A percentile compares a stretch with the other conserved stretches of the same genome.
These are phyloP conservation scores for Aphanomyces cochlioides DNA, from an alignment of 352 stramenopile species.

Conservation along the genomic window DNA sequence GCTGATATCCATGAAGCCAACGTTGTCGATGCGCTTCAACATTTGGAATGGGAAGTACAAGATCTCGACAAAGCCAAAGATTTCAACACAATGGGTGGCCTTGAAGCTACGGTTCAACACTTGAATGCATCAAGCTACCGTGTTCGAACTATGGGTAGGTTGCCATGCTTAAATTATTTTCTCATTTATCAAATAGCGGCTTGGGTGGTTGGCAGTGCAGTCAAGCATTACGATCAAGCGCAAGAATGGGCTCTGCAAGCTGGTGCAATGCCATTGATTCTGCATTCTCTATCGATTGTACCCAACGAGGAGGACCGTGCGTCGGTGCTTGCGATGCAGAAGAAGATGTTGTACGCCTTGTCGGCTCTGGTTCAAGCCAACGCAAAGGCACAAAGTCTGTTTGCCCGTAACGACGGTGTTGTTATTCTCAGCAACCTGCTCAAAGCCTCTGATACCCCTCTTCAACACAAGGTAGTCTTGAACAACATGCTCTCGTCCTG, in stretches of 20 bases:
- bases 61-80: constrained; percentile 84
- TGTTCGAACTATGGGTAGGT: constrained; percentile 42
- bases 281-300: constrained; percentile 52
- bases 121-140: constrained; percentile 66
- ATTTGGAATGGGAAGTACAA: constrained; percentile 84
- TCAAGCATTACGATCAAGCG: constrained; percentile 81
- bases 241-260: constrained; percentile 78
- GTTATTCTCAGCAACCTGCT: constrained; percentile 44
- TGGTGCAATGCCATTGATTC: constrained; percentile 60
- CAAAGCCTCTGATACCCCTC: constrained; percentile 39
- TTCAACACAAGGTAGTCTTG: constrained; percentile 61
- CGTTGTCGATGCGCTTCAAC: constrained; percentile 48
- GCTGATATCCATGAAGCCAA: constrained; percentile 40
- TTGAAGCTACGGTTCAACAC: constrained; percentile 62
- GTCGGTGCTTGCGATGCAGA: constrained; percentile 66
- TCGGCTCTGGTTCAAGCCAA: constrained; percentile 69
- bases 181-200: constrained; percentile 35
- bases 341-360: constrained; percentile 77
- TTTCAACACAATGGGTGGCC: constrained; percentile 83
- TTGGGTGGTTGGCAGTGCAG: constrained; percentile 70
- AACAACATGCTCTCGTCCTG: not conserved
- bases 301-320: not conserved
- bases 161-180: not conserved
- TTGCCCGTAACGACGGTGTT: constrained; percentile 47
- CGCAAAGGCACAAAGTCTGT: constrained; percentile 59